Percentiles rank a stretch among this genome's conserved stretches.
Evolutionary conservation across 1,284 basidiomycete genomes (phyloP).

Genomic region (Trametes hirsuta): DNA sequence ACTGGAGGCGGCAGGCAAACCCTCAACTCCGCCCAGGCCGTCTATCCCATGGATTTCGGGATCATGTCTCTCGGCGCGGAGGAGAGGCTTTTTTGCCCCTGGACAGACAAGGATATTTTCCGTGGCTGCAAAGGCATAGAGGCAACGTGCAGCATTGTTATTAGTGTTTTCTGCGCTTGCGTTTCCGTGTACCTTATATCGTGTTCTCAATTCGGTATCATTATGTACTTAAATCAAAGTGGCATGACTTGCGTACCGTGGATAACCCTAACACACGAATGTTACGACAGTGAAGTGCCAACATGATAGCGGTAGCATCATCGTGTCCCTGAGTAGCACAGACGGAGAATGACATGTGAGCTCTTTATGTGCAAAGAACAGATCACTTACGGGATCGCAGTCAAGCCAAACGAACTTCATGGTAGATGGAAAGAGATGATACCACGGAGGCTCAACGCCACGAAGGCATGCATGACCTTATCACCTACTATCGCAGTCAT

Average conservation of each 20-base stretch:
- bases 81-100: conserved; percentile 69
- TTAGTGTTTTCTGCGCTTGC: conserved; percentile 63
- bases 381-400: conserved; percentile 53
- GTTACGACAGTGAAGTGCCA: conserved; percentile 66
- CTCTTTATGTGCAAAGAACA: background rate
- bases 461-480: background rate
- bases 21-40: conserved; percentile 81
- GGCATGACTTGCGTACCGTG: conserved; percentile 51
- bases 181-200: conserved; percentile 77
- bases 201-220: background rate
- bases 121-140: conserved; percentile 70
- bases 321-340: conserved; percentile 69
- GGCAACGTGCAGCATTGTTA: conserved; percentile 72
- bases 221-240: background rate
- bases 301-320: conserved; percentile 79
- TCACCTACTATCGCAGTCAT: background rate
- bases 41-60: conserved; percentile 80
- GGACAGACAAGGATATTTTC: conserved; percentile 61
- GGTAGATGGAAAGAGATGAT: background rate
- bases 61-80: conserved; percentile 42
- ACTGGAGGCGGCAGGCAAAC: conserved; percentile 55
- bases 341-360: background rate
- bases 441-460: background rate
- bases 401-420: conserved; percentile 53
- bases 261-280: conserved; percentile 79